Conservation (phyloP, 2,329 filamentous ascomycete genomes). For the Alternaria incomplexa region DNA sequence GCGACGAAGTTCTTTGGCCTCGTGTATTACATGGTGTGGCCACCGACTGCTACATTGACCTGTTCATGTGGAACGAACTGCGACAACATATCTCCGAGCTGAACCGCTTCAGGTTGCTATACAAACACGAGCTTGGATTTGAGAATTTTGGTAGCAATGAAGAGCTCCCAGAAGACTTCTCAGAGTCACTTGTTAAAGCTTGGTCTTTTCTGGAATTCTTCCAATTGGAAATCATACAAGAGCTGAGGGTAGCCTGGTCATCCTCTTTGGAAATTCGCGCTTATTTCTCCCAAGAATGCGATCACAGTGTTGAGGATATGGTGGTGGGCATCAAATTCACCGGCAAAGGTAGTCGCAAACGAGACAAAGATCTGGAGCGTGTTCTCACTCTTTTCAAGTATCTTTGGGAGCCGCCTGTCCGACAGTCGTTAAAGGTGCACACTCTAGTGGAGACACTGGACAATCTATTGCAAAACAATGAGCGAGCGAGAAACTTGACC, state of each 20-base stretch:
- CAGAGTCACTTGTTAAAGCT: not conserved
- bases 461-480: not conserved
- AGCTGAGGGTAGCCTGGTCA: not conserved
- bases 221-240: not conserved
- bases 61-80: constrained; percentile 6
- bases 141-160: not conserved
- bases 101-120: not conserved
- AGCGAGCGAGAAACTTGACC: not conserved
- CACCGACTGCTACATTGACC: not conserved
- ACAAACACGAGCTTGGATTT: not conserved
- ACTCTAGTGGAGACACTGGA: not conserved
- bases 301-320: not conserved
- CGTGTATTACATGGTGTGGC: not conserved
- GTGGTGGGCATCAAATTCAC: not conserved
- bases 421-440: not conserved
- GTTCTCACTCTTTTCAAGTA: not conserved
- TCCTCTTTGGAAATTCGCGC: not conserved
- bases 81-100: not conserved
- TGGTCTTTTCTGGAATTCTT: not conserved
- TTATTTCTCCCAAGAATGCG: not conserved
- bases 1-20: not conserved
- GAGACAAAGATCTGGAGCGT: not conserved
- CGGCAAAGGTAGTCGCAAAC: not conserved
- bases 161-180: not conserved
- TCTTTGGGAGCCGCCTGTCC: not conserved